Evolutionary conservation across 352 stramenopile species (phyloP).

Genomic region (Pythium brachiatum): DNA sequence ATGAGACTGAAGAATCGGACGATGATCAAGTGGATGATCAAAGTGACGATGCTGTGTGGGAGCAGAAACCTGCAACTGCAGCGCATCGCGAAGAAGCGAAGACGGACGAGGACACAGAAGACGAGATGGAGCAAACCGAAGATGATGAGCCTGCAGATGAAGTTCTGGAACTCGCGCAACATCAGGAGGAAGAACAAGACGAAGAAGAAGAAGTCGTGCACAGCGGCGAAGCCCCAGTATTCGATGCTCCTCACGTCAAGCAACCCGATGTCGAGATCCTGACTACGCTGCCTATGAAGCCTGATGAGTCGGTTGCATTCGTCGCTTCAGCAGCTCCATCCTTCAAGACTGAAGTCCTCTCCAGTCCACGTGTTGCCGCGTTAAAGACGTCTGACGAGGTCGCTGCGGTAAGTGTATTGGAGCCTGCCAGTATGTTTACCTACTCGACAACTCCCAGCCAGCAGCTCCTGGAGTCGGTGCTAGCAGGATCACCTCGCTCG

Average conservation of each 20-base stretch:
- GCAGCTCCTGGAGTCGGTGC: conserved; percentile 17
- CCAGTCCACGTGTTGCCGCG: neutral
- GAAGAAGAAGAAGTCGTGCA: neutral
- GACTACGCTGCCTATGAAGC: neutral
- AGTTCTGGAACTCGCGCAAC: neutral
- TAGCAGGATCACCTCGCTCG: conserved; percentile 9
- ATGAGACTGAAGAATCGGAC: neutral
- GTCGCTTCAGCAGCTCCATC: neutral
- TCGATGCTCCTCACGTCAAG: neutral
- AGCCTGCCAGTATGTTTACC: neutral
- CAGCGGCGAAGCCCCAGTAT: too few species aligned
- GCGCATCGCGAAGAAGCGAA: neutral
- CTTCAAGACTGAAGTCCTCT: neutral
- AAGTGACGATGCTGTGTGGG: neutral
- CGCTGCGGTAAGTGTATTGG: neutral
- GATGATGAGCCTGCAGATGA: conserved; percentile 3
- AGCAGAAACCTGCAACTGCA: neutral
- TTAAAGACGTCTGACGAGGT: neutral
- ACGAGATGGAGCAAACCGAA: neutral
- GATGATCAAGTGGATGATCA: neutral
- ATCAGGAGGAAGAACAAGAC: neutral
- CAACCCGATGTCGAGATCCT: neutral
- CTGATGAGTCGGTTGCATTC: neutral
- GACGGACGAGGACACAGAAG: neutral
- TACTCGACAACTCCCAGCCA: conserved; percentile 18